Percentiles rank a stretch among this genome's conserved stretches.
Evolutionary conservation across 2,329 filamentous ascomycete species (phyloP).

Genomic region (Cladosporium cucumerinum): DNA sequence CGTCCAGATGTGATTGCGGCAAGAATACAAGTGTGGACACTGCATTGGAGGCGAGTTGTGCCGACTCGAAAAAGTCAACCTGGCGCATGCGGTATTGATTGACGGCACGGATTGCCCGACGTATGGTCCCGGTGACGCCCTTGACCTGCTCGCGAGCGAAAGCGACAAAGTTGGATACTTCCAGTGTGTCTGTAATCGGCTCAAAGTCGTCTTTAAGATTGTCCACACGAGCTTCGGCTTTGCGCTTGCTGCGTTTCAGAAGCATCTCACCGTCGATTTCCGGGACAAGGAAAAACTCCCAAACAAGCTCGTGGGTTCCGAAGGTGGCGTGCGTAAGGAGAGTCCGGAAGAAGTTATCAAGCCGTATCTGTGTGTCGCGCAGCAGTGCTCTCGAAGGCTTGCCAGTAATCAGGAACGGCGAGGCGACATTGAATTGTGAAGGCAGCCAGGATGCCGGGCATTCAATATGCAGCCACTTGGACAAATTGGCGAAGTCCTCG

Average conservation of each 20-base stretch:
- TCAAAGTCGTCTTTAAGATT: conserved; percentile 85
- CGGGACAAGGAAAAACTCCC: conserved; percentile 97
- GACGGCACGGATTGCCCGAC: conserved; percentile 74
- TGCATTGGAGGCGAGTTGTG: conserved; percentile 50
- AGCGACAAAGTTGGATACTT: conserved; percentile 89
- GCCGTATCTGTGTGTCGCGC: conserved; percentile 78
- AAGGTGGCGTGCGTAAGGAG: conserved; percentile 88
- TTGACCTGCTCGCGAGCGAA: conserved; percentile 88
- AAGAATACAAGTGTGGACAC: conserved; percentile 62
- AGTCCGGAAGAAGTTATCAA: conserved; percentile 85
- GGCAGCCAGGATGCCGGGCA: conserved; percentile 96
- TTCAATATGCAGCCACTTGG: conserved; percentile 77
- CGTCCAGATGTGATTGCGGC: conserved; percentile 63
- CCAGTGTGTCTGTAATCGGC: conserved; percentile 68
- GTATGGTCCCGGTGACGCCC: conserved; percentile 76
- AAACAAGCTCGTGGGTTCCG: conserved; percentile 92
- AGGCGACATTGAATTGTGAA: conserved; percentile 69
- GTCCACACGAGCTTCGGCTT: conserved; percentile 77
- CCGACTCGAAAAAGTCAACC: conserved; percentile 68
- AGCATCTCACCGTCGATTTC: conserved; percentile 89
- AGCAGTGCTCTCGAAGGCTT: conserved; percentile 84
- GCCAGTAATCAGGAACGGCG: conserved; percentile 88
- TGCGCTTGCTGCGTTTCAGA: conserved; percentile 79
- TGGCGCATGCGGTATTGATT: conserved; percentile 66
- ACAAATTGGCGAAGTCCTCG: conserved; percentile 85